phyloP scores from a whole-genome alignment of 2,329 filamentous ascomycete species.

The Cercospora citrullina region DNA sequence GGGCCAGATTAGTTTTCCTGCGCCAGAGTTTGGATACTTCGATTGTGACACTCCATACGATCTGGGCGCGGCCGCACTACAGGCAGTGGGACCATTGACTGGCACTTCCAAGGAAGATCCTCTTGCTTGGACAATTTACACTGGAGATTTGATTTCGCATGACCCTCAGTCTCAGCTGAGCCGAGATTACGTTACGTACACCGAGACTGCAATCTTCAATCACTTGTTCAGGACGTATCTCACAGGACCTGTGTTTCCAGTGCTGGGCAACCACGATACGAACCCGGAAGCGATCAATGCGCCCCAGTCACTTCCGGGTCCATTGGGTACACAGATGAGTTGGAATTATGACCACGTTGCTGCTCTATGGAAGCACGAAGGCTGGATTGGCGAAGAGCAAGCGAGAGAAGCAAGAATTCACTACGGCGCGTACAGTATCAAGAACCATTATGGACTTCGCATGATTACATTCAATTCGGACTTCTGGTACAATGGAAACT shows the following conservation, averaged over 20 bases:
- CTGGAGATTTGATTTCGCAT: slow-evolving; percentile 59
- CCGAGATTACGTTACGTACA: slow-evolving; percentile 54
- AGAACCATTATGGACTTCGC: slow-evolving; percentile 54
- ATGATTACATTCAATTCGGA: slow-evolving; percentile 57
- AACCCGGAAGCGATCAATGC: slow-evolving; percentile 56
- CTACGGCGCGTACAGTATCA: slow-evolving; percentile 58
- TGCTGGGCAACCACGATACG: slow-evolving; percentile 60
- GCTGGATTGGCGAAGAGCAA: slow-evolving; percentile 52
- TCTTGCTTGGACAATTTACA: slow-evolving; percentile 58
- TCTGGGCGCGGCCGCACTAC: slow-evolving; percentile 56
- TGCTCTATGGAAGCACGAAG: slow-evolving; percentile 57
- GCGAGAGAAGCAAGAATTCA: slow-evolving; percentile 53
- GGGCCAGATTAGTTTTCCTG: slow-evolving; percentile 46
- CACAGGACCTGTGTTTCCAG: slow-evolving; percentile 57
- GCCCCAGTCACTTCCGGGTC: slow-evolving; percentile 55
- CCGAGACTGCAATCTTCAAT: slow-evolving; percentile 53
- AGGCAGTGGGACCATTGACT: slow-evolving; percentile 58
- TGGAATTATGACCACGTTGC: slow-evolving; percentile 61
- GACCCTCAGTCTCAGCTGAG: slow-evolving; percentile 55
- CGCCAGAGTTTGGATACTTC: slow-evolving; percentile 57
- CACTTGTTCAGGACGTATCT: slow-evolving; percentile 59
- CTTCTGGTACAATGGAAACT: slow-evolving; percentile 50
- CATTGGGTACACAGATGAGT: slow-evolving; percentile 56
- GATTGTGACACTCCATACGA: slow-evolving; percentile 61
- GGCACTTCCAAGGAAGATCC: slow-evolving; percentile 52